phyloP scores from a whole-genome alignment of 2,329 filamentous ascomycete genomes.

The Sporothrix luriei region DNA sequence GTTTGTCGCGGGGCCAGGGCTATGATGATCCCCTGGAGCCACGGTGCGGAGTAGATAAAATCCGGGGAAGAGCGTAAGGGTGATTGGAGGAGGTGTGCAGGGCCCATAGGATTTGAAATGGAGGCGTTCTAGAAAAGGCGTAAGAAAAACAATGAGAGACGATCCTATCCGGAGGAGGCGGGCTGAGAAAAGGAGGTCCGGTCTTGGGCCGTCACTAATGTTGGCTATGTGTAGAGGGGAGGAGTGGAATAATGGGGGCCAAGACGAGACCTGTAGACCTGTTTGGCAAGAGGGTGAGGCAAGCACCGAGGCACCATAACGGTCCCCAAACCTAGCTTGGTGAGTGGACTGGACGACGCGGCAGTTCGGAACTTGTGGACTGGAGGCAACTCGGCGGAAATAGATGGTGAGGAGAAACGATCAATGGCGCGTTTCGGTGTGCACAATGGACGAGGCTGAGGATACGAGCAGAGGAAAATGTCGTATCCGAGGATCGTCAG shows the following conservation, averaged over 20 bases:
- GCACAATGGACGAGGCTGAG: slow-evolving; percentile 12
- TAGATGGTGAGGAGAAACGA: background rate
- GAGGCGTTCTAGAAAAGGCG: background rate
- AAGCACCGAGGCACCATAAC: too few species aligned
- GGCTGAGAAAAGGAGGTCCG: slow-evolving; percentile 5
- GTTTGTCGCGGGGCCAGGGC: slow-evolving; percentile 4
- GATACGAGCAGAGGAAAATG: background rate
- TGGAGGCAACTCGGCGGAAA: background rate
- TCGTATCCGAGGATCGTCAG: background rate
- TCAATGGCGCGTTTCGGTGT: background rate
- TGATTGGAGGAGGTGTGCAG: background rate
- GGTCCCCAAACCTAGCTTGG: background rate
- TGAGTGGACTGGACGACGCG: background rate
- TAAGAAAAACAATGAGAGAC: slow-evolving; percentile 8
- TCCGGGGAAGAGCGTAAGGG: slow-evolving; percentile 25
- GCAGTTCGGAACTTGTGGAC: background rate
- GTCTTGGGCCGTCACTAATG: slow-evolving; percentile 12
- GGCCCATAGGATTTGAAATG: background rate
- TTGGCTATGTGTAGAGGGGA: slow-evolving; percentile 9
- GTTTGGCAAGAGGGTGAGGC: background rate
- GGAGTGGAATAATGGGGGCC: background rate
- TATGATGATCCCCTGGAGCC: slow-evolving; percentile 15
- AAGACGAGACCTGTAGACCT: background rate
- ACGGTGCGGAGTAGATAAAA: slow-evolving; percentile 29
- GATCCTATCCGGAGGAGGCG: background rate